These are phyloP conservation scores for Lentinula edodes DNA, from an alignment of 768 basidiomycete genomes.

Conservation along the genomic window DNA sequence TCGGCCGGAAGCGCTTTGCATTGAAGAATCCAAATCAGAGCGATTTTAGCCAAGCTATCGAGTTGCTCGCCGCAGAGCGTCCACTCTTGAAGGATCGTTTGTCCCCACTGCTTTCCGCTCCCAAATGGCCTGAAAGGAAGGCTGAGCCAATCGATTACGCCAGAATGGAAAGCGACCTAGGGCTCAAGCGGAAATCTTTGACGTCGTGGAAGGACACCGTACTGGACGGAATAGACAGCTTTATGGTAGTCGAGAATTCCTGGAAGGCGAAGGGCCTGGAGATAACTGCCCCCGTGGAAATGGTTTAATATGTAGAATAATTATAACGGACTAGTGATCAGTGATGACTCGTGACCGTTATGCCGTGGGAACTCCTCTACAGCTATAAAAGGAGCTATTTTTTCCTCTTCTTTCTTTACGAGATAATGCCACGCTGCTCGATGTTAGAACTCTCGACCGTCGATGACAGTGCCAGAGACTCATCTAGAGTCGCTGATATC, in stretches of 20 bases:
- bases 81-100: constrained; percentile 11
- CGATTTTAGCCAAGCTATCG: constrained; percentile 10
- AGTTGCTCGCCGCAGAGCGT: constrained; percentile 8
- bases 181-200: constrained; percentile 3
- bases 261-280: constrained; percentile 13
- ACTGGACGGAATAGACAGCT: constrained; percentile 10
- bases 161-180: constrained; percentile 3
- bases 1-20: constrained; percentile 7
- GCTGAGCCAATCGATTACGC: background rate
- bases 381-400: constrained; percentile 11
- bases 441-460: constrained; percentile 43
- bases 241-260: constrained; percentile 9
- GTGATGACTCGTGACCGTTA: background rate
- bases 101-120: constrained; percentile 5
- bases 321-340: too few species aligned
- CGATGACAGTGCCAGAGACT: constrained; percentile 64
- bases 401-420: constrained; percentile 23
- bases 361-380: constrained; percentile 37
- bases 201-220: constrained; percentile 14
- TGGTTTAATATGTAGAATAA: background rate
- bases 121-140: background rate
- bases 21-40: constrained; percentile 2
- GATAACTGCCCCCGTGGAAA: constrained; percentile 8
- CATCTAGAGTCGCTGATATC: constrained; percentile 45
- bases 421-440: constrained; percentile 65